phyloP scores from a whole-genome alignment of 2,329 filamentous ascomycete genomes.

The Sporothrix variecibatus region DNA sequence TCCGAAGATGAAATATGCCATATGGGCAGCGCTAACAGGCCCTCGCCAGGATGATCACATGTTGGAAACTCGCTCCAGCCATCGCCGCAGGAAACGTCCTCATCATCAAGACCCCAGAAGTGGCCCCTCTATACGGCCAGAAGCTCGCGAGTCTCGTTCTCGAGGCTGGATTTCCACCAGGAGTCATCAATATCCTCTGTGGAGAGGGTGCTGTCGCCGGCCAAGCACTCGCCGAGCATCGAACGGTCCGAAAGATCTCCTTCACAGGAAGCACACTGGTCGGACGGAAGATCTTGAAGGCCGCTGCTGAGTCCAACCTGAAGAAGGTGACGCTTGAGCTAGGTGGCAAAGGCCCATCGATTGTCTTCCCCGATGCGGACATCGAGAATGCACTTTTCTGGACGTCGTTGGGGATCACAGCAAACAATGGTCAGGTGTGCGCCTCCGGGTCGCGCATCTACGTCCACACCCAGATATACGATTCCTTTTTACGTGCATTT shows the following conservation, averaged over 20 bases:
- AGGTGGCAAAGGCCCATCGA: not conserved
- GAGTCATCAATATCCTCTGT: not conserved
- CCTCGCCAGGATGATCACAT: too few relatives aligned
- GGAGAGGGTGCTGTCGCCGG: too few relatives aligned
- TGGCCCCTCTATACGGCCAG: not conserved
- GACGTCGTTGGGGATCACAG: not conserved
- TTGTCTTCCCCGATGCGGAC: not conserved
- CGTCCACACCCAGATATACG: too few relatives aligned
- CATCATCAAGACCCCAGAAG: not conserved
- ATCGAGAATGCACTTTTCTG: not conserved
- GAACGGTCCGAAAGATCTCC: not conserved
- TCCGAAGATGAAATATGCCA: too few relatives aligned
- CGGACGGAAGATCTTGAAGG: not conserved
- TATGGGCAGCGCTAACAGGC: too few relatives aligned
- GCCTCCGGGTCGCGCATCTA: too few relatives aligned
- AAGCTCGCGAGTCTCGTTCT: not conserved
- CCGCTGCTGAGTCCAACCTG: not conserved
- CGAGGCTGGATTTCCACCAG: not conserved
- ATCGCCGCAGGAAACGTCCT: not conserved
- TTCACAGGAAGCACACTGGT: not conserved
- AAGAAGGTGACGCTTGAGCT: not conserved
- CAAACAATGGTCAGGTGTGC: not conserved
- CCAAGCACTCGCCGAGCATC: not conserved
- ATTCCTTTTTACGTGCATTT: too few relatives aligned
- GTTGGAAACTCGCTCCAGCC: too few relatives aligned